Conservation (phyloP, 805 yeast species). For the Suhomyces kilbournensis region DNA sequence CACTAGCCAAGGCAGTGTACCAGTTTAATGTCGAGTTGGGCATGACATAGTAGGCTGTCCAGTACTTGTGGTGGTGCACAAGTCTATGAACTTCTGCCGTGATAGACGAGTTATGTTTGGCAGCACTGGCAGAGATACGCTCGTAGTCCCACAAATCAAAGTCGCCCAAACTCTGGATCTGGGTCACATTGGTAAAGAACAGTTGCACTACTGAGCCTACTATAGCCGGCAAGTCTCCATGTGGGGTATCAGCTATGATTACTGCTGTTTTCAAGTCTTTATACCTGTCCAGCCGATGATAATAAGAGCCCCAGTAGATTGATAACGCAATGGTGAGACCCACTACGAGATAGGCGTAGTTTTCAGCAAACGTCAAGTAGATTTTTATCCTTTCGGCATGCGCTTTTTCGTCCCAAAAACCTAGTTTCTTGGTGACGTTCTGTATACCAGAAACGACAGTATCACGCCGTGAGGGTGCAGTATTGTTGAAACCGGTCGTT, state of each 20-base stretch:
- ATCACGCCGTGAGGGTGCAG: background rate
- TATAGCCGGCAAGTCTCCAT: conserved; percentile 20
- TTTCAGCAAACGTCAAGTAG: conserved; percentile 17
- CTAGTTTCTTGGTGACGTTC: conserved; percentile 15
- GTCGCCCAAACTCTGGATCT: conserved; percentile 19
- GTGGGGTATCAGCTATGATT: conserved; percentile 23
- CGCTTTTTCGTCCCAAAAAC: conserved; percentile 31
- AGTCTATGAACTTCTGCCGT: conserved; percentile 25
- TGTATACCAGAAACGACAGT: conserved; percentile 22
- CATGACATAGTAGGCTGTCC: conserved; percentile 28
- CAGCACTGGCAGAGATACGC: conserved; percentile 17
- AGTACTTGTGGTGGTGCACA: conserved; percentile 30
- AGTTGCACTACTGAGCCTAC: conserved; percentile 20
- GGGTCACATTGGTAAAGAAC: conserved; percentile 20
- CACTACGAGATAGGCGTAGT: conserved; percentile 20
- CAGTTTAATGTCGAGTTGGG: conserved; percentile 26
- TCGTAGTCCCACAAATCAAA: conserved; percentile 22
- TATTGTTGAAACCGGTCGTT: background rate
- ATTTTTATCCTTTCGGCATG: conserved; percentile 21
- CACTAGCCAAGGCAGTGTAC: conserved; percentile 16
- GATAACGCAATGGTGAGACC: conserved; percentile 25
- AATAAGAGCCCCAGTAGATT: conserved; percentile 35
- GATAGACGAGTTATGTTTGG: conserved; percentile 18
- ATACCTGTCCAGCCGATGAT: conserved; percentile 17
- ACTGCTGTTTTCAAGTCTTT: conserved; percentile 24